Evolutionary conservation across 192 early-diverging fungal species (phyloP), one percentile per base, ranked within the genome.

Genomic region (Entophlyctis helioformis): DNA sequence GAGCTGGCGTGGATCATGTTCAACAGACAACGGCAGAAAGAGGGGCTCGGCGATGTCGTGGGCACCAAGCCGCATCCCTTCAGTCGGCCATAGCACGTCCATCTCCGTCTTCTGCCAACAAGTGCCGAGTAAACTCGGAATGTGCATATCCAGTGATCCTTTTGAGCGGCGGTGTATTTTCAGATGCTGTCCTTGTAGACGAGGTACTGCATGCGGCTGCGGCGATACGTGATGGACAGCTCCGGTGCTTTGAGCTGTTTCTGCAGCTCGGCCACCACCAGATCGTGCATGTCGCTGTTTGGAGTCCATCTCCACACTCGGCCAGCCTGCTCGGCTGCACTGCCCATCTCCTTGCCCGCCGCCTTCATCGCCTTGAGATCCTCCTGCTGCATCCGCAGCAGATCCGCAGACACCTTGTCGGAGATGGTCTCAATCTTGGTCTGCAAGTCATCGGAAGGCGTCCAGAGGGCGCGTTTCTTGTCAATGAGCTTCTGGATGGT

Each of bases 241-340:
- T 74, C 71, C 4, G 50, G 47, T 19, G 50, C 32, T 29, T 58
- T 59, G 12, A 67, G 31, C 4, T 74, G 58, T 50, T 45, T 49
- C 26, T 67, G 57, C 31, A 74, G 35, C 29, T 34, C 24, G n/a
- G 50, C 34, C 32, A 70, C 38, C 16, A 66, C 71, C 21, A 67
- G 57, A 44, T 74, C 71, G 36, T 74, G 67, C 41, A 74, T 28
- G 45, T 74, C 71, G 1, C 41, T 39, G 9, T 33, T 35, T 11
- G 43, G 26, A 9, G 41, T 38, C 62, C 64, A 67, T 36, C 33
- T 28, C 59, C 59, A 72, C 13, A 64, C 50, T 28, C 11, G n/a
- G 34, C 33, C 40, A 6, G 19, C 13, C 15, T n/a, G n/a, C n/a
- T n/a, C n/a, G n/a, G n/a, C n/a, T n/a, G n/a, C n/a, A n/a, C n/a